phyloP scores from a whole-genome alignment of 2,329 filamentous ascomycete genomes.

The Claviceps digitariae region DNA sequence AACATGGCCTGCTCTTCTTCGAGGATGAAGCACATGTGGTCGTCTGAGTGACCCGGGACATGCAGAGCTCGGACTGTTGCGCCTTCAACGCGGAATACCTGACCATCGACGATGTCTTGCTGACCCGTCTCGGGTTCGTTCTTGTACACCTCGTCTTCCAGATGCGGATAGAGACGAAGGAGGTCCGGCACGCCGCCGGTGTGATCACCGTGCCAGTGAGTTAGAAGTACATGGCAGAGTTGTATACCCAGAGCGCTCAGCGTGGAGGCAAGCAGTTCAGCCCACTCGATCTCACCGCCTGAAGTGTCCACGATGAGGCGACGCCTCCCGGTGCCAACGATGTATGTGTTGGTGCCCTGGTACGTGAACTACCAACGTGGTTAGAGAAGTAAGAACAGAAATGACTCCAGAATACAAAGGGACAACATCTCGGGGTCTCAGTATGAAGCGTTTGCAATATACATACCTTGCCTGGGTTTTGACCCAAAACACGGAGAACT shows the following conservation, averaged over 20 bases:
- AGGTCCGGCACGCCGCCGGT: conserved; percentile 52
- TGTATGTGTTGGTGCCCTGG: conserved; percentile 65
- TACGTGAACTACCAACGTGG: conserved; percentile 28
- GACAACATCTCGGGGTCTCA: no score
- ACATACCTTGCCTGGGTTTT: conserved; percentile 29
- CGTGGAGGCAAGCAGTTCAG: conserved; percentile 17
- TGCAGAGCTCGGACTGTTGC: conserved; percentile 49
- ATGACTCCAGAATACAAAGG: no score
- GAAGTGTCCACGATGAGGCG: conserved; percentile 62
- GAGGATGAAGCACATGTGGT: conserved; percentile 54
- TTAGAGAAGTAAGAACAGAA: background rate
- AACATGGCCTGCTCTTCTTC: conserved; percentile 55
- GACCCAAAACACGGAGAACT: conserved; percentile 29
- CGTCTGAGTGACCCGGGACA: conserved; percentile 56
- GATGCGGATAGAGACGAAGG: conserved; percentile 11
- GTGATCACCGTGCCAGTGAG: conserved; percentile 67
- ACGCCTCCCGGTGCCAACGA: conserved; percentile 48
- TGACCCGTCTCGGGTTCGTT: conserved; percentile 31
- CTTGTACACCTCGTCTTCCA: conserved; percentile 36
- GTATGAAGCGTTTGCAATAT: background rate
- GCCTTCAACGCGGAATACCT: conserved; percentile 35
- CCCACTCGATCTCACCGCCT: conserved; percentile 51
- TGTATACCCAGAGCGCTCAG: conserved; percentile 4
- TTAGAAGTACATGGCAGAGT: conserved; percentile 39
- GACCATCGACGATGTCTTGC: conserved; percentile 28